Percentiles rank a stretch among this genome's conserved stretches.
Evolutionary conservation across 164 flowering plant species (phyloP).

Genomic region (Vitis riparia): DNA sequence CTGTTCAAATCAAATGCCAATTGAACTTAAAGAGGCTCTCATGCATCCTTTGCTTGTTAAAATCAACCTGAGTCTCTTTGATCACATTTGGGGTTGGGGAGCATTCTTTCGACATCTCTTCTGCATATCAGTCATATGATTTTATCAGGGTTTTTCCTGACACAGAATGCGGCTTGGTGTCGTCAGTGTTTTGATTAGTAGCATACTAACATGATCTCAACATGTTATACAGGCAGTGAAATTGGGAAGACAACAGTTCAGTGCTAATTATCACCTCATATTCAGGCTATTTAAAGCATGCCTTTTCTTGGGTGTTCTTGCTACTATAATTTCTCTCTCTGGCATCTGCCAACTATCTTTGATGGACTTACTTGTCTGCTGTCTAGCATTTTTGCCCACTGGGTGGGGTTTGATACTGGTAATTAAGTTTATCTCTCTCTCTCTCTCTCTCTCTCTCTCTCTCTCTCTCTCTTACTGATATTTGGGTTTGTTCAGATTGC

Average conservation of each 20-base stretch:
- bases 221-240: slow-evolving; percentile 64
- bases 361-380: slow-evolving; percentile 71
- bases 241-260: slow-evolving; percentile 57
- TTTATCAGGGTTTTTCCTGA: too few relatives aligned
- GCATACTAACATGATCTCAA: background rate
- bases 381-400: slow-evolving; percentile 88
- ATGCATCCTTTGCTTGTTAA: too few relatives aligned
- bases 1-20: too few relatives aligned
- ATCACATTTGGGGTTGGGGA: too few relatives aligned
- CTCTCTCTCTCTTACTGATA: slow-evolving; percentile 1
- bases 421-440: slow-evolving; percentile 15
- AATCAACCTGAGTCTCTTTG: too few relatives aligned
- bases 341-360: slow-evolving; percentile 59
- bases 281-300: slow-evolving; percentile 75
- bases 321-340: slow-evolving; percentile 53
- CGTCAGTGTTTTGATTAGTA: background rate
- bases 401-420: slow-evolving; percentile 95
- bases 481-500: slow-evolving; percentile 52
- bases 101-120: too few relatives aligned
- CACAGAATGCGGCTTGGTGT: too few relatives aligned
- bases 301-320: slow-evolving; percentile 63
- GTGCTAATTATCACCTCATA: slow-evolving; percentile 57
- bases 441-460: background rate
- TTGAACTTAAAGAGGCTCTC: too few relatives aligned
- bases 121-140: too few relatives aligned